These are phyloP conservation scores for Mortierella sp. DNA, from an alignment of 371 early-diverging fungal species.

Conservation along the genomic window DNA sequence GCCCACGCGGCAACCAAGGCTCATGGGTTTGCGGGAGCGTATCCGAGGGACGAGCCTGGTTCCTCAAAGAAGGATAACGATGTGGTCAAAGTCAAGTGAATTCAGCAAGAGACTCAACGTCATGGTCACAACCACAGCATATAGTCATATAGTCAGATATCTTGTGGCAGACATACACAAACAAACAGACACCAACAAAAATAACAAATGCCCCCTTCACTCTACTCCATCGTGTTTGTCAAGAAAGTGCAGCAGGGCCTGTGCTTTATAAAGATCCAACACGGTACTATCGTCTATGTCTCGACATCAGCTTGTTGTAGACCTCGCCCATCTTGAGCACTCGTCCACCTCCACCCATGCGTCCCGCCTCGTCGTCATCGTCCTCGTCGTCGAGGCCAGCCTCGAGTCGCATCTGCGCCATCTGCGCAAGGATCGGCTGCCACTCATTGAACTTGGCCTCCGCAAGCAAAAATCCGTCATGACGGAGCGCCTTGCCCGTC, in stretches of 20 bases:
- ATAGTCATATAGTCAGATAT: background rate
- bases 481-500: constrained; percentile 56
- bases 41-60: background rate
- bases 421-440: constrained; percentile 58
- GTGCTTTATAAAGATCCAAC: too few relatives aligned
- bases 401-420: constrained; percentile 57
- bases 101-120: too few relatives aligned
- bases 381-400: constrained; percentile 56
- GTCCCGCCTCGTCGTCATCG: constrained; percentile 27
- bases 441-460: constrained; percentile 57
- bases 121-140: too few relatives aligned
- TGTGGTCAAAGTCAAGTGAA: constrained; percentile 8
- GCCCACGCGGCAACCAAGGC: constrained; percentile 37
- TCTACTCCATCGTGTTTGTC: too few relatives aligned
- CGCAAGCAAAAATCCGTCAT: constrained; percentile 56
- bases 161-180: too few relatives aligned
- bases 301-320: constrained; percentile 51
- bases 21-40: constrained; percentile 25
- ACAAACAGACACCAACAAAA: background rate
- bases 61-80: constrained; percentile 26
- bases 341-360: constrained; percentile 36
- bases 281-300: constrained; percentile 45
- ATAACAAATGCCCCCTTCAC: too few relatives aligned
- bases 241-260: too few relatives aligned
- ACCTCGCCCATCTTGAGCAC: constrained; percentile 54